Conservation (phyloP, 345 rosid species). For the Sisymbrium altissimum region DNA sequence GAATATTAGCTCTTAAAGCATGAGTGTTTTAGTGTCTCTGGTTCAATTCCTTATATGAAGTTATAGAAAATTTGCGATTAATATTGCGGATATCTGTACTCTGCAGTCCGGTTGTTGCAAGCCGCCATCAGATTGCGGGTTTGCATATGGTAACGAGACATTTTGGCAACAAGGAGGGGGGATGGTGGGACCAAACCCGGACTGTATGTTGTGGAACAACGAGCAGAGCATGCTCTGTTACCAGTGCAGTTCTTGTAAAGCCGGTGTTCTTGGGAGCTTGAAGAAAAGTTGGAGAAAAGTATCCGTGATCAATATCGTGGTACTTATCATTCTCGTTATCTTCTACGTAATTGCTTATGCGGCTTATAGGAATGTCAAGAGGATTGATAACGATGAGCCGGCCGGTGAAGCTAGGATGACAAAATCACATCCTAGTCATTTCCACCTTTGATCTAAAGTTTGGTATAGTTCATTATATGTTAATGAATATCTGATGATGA, state of each 20-base stretch:
- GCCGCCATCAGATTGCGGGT: constrained; percentile 87
- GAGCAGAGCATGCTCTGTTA: constrained; percentile 78
- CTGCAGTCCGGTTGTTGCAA: constrained; percentile 94
- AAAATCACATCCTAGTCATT: constrained; percentile 66
- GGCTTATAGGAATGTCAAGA: constrained; percentile 78
- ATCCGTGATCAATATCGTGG: constrained; percentile 75
- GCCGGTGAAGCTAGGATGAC: constrained; percentile 83
- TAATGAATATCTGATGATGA: not conserved
- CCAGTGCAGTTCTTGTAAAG: constrained; percentile 81
- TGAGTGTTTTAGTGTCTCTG: not conserved
- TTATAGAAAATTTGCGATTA: not conserved
- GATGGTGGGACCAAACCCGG: constrained; percentile 30
- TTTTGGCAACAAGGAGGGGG: constrained; percentile 53
- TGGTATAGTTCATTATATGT: not conserved
- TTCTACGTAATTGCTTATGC: constrained; percentile 71
- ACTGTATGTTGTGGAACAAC: constrained; percentile 71
- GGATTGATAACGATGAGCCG: constrained; percentile 84
- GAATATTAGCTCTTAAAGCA: constrained; percentile 4
- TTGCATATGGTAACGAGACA: constrained; percentile 67
- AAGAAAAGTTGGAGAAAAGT: constrained; percentile 98
- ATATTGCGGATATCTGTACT: not conserved
- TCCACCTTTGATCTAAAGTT: constrained; percentile 43
- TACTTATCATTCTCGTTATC: constrained; percentile 75
- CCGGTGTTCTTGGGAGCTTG: constrained; percentile 85
- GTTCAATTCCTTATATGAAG: not conserved